Conservation (phyloP, 345 rosid species). For the Hirschfeldia incana region DNA sequence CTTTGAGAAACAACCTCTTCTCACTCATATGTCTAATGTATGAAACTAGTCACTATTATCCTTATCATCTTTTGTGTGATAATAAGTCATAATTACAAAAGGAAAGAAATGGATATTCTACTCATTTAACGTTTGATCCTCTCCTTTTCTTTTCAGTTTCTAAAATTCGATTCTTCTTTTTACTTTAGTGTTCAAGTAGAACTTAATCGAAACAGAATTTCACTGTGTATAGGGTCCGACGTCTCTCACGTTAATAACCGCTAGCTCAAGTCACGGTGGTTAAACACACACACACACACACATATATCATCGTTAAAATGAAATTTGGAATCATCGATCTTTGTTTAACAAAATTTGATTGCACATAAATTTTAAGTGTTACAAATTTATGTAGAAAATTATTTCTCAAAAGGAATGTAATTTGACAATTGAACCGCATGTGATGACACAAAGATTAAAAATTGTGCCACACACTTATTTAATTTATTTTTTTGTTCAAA, state of each 20-base stretch:
- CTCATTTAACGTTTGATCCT: not conserved
- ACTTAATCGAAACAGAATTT: no score
- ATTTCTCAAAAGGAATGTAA: not conserved
- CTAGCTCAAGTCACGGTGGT: no score
- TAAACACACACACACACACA: no score
- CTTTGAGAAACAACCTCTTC: constrained; percentile 54
- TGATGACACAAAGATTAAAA: not conserved
- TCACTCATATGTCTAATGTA: constrained; percentile 8
- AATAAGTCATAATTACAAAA: constrained; percentile 9
- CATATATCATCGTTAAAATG: not conserved
- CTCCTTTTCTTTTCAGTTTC: not conserved
- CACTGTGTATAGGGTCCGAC: no score
- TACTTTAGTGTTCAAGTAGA: no score
- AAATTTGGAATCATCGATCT: not conserved
- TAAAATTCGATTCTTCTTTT: no score
- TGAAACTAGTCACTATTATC: constrained; percentile 4
- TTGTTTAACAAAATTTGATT: not conserved
- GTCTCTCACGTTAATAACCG: no score
- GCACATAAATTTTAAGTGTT: not conserved
- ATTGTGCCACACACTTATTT: not conserved
- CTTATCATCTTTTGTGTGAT: constrained; percentile 21
- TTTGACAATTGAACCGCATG: not conserved
- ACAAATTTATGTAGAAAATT: not conserved
- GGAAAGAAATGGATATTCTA: constrained; percentile 6
- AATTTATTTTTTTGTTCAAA: no score